A percentile compares a stretch with the other conserved stretches of the same genome.
Evolutionary conservation across 345 rosid species (phyloP).

Genomic region (Nasturtium officinale): DNA sequence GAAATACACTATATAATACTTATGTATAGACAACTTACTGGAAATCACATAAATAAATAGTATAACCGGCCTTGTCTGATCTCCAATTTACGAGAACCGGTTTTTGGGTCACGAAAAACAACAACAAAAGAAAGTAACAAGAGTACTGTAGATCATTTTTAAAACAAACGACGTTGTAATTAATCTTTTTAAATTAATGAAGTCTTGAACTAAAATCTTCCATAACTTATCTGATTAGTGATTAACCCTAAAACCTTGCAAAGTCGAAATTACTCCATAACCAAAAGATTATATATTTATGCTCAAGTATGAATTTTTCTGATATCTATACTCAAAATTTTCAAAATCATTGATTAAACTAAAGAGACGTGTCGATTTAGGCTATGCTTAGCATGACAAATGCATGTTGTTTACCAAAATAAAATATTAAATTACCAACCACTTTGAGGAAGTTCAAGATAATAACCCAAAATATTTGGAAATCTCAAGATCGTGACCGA

Average conservation of each 20-base stretch:
- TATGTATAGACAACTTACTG: neutral
- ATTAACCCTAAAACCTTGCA: neutral
- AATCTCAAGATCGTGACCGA: conserved; percentile 11
- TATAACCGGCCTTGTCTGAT: neutral
- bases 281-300: neutral
- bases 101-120: neutral
- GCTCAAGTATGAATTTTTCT: neutral
- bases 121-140: neutral
- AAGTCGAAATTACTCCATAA: neutral
- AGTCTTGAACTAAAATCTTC: neutral
- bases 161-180: too few relatives aligned
- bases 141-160: too few relatives aligned
- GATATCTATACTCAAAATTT: neutral
- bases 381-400: neutral
- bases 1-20: too few relatives aligned
- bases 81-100: neutral
- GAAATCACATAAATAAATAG: neutral
- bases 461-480: neutral
- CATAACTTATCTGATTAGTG: neutral
- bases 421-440: neutral
- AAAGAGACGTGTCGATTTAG: neutral
- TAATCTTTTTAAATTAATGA: neutral
- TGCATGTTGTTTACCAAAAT: neutral
- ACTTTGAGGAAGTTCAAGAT: neutral
- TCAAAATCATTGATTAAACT: neutral